Evolutionary conservation across 164 flowering plant genomes (phyloP), one percentile per base, ranked within the genome.

Genomic region (Litsea cubeba): DNA sequence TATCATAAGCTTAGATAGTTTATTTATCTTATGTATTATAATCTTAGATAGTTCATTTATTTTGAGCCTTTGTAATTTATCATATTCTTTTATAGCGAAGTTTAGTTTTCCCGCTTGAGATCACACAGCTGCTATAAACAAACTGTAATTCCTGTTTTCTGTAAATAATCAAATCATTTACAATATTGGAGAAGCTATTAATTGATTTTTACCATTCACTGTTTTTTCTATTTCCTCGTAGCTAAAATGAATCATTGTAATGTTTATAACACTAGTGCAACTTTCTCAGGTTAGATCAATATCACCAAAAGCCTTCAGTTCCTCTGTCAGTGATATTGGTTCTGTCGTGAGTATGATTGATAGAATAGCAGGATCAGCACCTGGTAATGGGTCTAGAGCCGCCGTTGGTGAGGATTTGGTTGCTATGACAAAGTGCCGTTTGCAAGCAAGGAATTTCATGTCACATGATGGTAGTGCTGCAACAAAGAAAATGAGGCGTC

Each of bases 331-430:
- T 83, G 98, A 94, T 72, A 92, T 96, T 72, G 83, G 87, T 40
- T 90, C 95, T 49, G 94, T 94, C 64, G 89, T 94, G n/a, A 89
- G 92, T 76, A 87, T 94, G 97, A 78, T 80, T 40, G 98, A 96
- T 78, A 81, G 93, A 75, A 89, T 91, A 67, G 97, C 95, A 26
- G 98, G 94, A 60, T 86, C 98, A 23, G 95, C 97, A 15, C 98
- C 98, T 26, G 97, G 93, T 17, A 92, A 89, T 85, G 99, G 98
- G 50, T 92, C 98, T 69, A 88, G 91, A 78, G 95, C 97, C 80
- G 90, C 97, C n/a, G 94, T 92, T 74, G 95, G 99, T 74, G 98
- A 94, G 83, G 98, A 94, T 86, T 81, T 94, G 84, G 97, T 87
- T 80, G 97, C 97, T 57, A 88, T 90, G 91, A 92, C 96, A n/a